Base-by-base conservation (phyloP, 1,284 basidiomycete genomes). In the Ustilago hordei region DNA sequence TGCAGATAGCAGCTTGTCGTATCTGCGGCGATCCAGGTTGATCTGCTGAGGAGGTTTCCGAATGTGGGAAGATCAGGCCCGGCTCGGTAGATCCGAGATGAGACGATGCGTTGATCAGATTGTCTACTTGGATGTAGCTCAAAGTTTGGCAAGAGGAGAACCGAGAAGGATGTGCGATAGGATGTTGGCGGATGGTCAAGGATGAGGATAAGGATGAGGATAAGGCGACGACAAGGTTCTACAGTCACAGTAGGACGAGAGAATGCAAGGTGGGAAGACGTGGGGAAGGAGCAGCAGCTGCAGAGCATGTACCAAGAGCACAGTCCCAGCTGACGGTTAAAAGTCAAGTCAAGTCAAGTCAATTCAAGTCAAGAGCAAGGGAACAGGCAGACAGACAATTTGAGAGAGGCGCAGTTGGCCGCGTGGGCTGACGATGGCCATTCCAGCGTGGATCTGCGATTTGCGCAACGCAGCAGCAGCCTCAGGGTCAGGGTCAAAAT, bases 401-500 rank as follows among this genome's bases (percentile, higher is more conserved):
- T 23, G 28, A 23, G n/a, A 48, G 28, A 23, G n/a, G 9, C 55
- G 11, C 55, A 39, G 19, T 43, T 43, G 55, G 31, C 56, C 43
- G 56, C 56, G 56, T 58, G 56, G 43, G 41, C 38, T 50, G 48
- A 50, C 48, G 48, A 32, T 12, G 48, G 45, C n/a, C 28, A 50
- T 50, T 50, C 48, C 31, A 50, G 48, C 48, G 48, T 50, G 28
- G 48, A 50, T 45, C 19, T 17, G 39, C 2, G 39, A 43, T 43
- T 43, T 43, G 7, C 39, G 39, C 39, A 43, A 17, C 39, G 12
- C 39, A 43, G 39, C 13, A 43, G 23, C 28, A 50, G 48, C 23
- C 9, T 12, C 48, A 50, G 15, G 28, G 23, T 50, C 48, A 50
- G 48, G 48, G 48, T 50, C 48, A n/a, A 28, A 50, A 45, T 45